Evolutionary conservation across 2,329 filamentous ascomycete species (phyloP).

Genomic region (Ophiocordyceps camponoti-leonardi): DNA sequence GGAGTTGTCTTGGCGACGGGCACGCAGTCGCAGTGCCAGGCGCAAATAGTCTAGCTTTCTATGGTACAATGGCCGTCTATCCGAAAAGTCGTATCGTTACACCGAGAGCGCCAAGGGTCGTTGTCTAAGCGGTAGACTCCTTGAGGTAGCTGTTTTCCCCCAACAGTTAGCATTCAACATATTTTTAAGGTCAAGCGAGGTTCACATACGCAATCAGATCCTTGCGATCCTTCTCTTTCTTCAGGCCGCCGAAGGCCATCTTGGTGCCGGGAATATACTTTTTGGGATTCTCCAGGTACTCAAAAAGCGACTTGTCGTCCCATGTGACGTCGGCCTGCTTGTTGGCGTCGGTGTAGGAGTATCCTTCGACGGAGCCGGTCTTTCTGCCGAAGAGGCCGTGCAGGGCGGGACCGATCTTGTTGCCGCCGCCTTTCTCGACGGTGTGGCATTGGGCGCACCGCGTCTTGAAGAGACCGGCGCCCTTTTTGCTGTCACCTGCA

Average conservation of each 20-base stretch:
- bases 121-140: conserved; percentile 47
- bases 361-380: conserved; percentile 79
- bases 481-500: conserved; percentile 82
- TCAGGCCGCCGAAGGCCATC: conserved; percentile 99
- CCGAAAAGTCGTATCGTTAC: conserved; percentile 16
- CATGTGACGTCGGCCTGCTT: conserved; percentile 88
- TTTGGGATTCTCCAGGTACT: conserved; percentile 99
- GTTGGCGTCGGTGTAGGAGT: conserved; percentile 98
- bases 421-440: conserved; percentile 72
- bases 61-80: conserved; percentile 24
- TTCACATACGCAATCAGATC: conserved; percentile 83
- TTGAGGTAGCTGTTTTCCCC: conserved; percentile 39
- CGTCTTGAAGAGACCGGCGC: conserved; percentile 98
- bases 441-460: conserved; percentile 98
- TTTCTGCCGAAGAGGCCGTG: conserved; percentile 96
- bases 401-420: conserved; percentile 97
- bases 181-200: background rate
- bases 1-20: background rate
- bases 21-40: conserved; percentile 10
- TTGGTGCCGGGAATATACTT: conserved; percentile 99
- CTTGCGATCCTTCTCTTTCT: conserved; percentile 99
- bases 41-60: conserved; percentile 16
- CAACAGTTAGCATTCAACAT: conserved; percentile 8
- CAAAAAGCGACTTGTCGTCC: conserved; percentile 76
- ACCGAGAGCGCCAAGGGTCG: conserved; percentile 8